phyloP scores from a whole-genome alignment of 2,329 filamentous ascomycete genomes.

The Endocalyx cinctus region DNA sequence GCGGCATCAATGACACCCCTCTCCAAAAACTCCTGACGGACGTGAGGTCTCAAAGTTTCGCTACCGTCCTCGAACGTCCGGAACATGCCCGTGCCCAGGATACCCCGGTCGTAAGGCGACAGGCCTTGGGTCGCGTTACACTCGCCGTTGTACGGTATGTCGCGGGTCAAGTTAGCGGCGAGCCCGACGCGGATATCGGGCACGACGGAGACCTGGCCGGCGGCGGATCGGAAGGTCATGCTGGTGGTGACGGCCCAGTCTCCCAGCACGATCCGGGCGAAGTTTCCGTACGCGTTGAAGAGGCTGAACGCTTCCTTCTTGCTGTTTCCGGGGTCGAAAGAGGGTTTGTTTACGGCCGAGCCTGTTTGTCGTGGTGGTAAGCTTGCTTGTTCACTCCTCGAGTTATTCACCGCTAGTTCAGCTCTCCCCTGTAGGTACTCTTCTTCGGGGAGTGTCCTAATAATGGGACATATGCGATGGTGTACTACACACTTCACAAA shows the following conservation, averaged over 20 bases:
- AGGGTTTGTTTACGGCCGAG: too few relatives aligned
- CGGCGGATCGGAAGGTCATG: conserved; percentile 15
- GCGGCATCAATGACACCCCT: conserved; percentile 20
- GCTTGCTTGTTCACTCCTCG: too few relatives aligned
- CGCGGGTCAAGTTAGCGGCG: conserved; percentile 17
- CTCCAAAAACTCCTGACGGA: conserved; percentile 28
- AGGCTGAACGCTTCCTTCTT: conserved; percentile 2
- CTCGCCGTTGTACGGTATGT: conserved; percentile 12
- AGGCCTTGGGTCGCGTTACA: conserved; percentile 8
- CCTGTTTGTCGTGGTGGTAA: too few relatives aligned
- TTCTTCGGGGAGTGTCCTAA: too few relatives aligned
- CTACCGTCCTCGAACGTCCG: conserved; percentile 20
- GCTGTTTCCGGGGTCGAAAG: conserved; percentile 5
- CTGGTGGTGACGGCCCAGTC: conserved; percentile 17
- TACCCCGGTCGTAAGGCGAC: conserved; percentile 25
- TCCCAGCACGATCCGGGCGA: conserved; percentile 12
- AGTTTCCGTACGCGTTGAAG: conserved; percentile 12
- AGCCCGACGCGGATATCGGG: conserved; percentile 22
- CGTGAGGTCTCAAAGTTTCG: conserved; percentile 20
- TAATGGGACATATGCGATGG: too few relatives aligned
- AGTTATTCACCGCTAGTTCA: too few relatives aligned
- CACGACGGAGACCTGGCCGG: conserved; percentile 11
- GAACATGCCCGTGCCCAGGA: conserved; percentile 26
- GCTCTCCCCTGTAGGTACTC: too few relatives aligned
- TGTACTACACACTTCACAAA: too few relatives aligned